phyloP scores from a whole-genome alignment of 768 basidiomycete genomes.

The Phanerochaete sordida region DNA sequence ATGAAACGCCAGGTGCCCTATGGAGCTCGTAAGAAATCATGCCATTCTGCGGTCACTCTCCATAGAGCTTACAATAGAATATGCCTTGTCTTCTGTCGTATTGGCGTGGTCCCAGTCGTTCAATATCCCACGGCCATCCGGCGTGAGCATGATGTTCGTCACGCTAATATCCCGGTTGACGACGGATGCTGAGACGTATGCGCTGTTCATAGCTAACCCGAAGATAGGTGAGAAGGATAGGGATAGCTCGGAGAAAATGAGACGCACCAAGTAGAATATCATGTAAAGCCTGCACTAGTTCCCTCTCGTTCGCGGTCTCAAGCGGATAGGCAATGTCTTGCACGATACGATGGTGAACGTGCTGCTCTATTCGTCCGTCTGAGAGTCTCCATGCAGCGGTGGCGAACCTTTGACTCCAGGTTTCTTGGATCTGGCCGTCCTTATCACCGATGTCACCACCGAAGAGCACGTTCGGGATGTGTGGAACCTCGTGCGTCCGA shows the following conservation, averaged over 20 bases:
- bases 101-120: conserved; percentile 8
- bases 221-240: too few relatives aligned
- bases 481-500: background rate
- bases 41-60: background rate
- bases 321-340: conserved; percentile 3
- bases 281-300: background rate
- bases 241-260: background rate
- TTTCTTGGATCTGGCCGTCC: background rate
- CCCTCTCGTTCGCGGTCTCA: background rate
- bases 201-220: background rate
- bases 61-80: background rate
- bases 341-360: conserved; percentile 6
- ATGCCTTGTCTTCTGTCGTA: background rate
- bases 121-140: background rate
- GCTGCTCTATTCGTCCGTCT: background rate
- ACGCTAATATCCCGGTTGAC: conserved; percentile 5
- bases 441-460: background rate
- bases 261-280: conserved; percentile 3
- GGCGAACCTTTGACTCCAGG: background rate
- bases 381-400: background rate
- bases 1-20: conserved; percentile 1
- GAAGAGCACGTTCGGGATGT: background rate
- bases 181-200: background rate
- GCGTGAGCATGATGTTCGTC: conserved; percentile 1
- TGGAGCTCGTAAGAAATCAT: background rate